Percentiles rank a stretch among this genome's conserved stretches.
phyloP scores from a whole-genome alignment of 2,329 filamentous ascomycete species.

The Plenodomus tracheiphilus region DNA sequence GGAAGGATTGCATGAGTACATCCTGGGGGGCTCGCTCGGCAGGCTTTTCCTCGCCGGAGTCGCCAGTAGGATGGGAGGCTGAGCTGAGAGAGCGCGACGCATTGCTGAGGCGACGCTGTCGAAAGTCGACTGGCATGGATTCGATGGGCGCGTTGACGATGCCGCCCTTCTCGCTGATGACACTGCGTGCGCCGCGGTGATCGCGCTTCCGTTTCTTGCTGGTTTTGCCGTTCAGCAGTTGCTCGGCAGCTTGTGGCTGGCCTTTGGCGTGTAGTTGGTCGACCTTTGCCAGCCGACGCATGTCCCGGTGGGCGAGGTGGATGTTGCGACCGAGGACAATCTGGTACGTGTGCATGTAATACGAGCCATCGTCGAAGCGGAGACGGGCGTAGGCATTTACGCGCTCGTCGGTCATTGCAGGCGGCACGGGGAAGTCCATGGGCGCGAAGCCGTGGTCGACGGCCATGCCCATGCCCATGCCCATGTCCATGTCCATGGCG shows the following conservation, averaged over 20 bases:
- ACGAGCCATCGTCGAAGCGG: slow-evolving; percentile 74
- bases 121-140: slow-evolving; percentile 39
- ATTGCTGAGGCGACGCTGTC: slow-evolving; percentile 40
- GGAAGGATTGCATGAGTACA: slow-evolving; percentile 42
- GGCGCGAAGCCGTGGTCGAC: slow-evolving; percentile 8
- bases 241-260: slow-evolving; percentile 28
- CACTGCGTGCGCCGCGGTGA: slow-evolving; percentile 58
- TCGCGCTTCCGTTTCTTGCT: slow-evolving; percentile 54
- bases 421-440: slow-evolving; percentile 18
- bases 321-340: slow-evolving; percentile 75
- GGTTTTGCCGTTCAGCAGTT: slow-evolving; percentile 19
- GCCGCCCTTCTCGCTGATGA: slow-evolving; percentile 70
- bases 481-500: slow-evolving; percentile 12
- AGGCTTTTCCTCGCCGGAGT: slow-evolving; percentile 28
- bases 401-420: slow-evolving; percentile 30
- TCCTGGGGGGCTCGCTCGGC: slow-evolving; percentile 39
- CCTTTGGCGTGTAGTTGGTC: slow-evolving; percentile 30
- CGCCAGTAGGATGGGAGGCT: slow-evolving; percentile 47
- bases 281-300: slow-evolving; percentile 50
- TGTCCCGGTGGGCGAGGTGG: slow-evolving; percentile 51
- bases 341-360: slow-evolving; percentile 76
- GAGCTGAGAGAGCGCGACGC: slow-evolving; percentile 57
- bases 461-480: slow-evolving; percentile 16
- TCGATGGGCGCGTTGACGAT: slow-evolving; percentile 55
- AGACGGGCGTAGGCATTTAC: slow-evolving; percentile 67